Conservation (phyloP, 2,329 filamentous ascomycete genomes). For the Moelleriella libera region DNA sequence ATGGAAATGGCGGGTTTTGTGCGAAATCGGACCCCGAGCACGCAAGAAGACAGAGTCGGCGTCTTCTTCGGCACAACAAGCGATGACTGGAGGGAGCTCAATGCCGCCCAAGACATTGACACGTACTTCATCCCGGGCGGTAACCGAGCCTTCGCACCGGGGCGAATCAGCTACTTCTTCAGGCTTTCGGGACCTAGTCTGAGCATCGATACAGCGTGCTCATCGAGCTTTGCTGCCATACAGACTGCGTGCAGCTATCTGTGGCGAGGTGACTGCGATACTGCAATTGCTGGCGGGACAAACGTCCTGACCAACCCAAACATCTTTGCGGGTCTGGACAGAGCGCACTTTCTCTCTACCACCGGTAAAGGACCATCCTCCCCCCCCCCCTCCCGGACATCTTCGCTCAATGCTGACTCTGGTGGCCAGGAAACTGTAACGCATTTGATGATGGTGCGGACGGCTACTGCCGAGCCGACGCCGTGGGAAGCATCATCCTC, state of each 20-base stretch:
- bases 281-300: slow-evolving; percentile 64
- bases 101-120: slow-evolving; percentile 57
- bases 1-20: slow-evolving; percentile 48
- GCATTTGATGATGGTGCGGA: slow-evolving; percentile 71
- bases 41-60: slow-evolving; percentile 45
- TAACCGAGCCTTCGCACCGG: slow-evolving; percentile 1
- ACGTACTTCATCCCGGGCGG: slow-evolving; percentile 30
- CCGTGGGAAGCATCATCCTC: slow-evolving; percentile 58
- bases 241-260: slow-evolving; percentile 57
- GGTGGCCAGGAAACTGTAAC: slow-evolving; percentile 31
- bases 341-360: slow-evolving; percentile 62
- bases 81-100: slow-evolving; percentile 66
- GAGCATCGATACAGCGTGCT: slow-evolving; percentile 67
- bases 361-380: slow-evolving; percentile 1
- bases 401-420: neutral
- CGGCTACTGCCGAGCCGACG: slow-evolving; percentile 71
- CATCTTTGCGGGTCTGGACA: slow-evolving; percentile 61
- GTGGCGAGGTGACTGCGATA: slow-evolving; percentile 61
- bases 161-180: slow-evolving; percentile 62
- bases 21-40: slow-evolving; percentile 52
- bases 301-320: slow-evolving; percentile 71
- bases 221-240: slow-evolving; percentile 58
- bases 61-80: slow-evolving; percentile 65
- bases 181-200: slow-evolving; percentile 61
- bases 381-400: neutral